Conservation (phyloP, 768 basidiomycete species). For the Lentinus brumalis region DNA sequence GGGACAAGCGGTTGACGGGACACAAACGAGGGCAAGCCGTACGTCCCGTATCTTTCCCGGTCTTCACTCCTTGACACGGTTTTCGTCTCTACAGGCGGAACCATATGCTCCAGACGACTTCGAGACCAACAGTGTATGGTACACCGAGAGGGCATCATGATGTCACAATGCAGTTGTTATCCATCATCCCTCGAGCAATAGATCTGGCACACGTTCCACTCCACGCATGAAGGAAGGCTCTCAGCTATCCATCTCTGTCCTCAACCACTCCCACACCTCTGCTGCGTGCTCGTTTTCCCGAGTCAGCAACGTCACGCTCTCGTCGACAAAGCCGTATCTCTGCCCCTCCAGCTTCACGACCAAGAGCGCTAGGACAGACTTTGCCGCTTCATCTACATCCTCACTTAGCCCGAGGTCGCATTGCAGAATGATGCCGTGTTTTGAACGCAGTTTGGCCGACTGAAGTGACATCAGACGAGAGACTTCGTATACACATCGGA, state of each 20-base stretch:
- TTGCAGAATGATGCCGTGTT: conserved; percentile 64
- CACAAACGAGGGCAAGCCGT: conserved; percentile 85
- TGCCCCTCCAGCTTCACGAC: conserved; percentile 34
- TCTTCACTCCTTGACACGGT: not conserved
- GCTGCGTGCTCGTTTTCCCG: conserved; percentile 5
- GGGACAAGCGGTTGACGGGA: conserved; percentile 88
- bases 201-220: not conserved
- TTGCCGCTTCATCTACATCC: conserved; percentile 12
- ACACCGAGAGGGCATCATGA: conserved; percentile 52
- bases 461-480: conserved; percentile 13
- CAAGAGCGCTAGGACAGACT: conserved; percentile 27
- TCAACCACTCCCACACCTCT: conserved; percentile 37
- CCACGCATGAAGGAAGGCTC: not conserved
- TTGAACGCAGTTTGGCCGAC: conserved; percentile 56
- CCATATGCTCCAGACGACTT: conserved; percentile 69
- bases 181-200: not conserved
- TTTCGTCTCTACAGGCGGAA: conserved; percentile 50
- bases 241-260: conserved; percentile 33
- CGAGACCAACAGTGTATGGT: conserved; percentile 74
- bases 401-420: conserved; percentile 39
- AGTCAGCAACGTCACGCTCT: conserved; percentile 14
- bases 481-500: too few relatives aligned
- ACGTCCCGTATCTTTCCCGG: conserved; percentile 3
- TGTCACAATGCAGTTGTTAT: not conserved
- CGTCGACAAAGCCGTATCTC: conserved; percentile 42